Conservation (phyloP, 768 basidiomycete species). For the Galerina marginata region DNA sequence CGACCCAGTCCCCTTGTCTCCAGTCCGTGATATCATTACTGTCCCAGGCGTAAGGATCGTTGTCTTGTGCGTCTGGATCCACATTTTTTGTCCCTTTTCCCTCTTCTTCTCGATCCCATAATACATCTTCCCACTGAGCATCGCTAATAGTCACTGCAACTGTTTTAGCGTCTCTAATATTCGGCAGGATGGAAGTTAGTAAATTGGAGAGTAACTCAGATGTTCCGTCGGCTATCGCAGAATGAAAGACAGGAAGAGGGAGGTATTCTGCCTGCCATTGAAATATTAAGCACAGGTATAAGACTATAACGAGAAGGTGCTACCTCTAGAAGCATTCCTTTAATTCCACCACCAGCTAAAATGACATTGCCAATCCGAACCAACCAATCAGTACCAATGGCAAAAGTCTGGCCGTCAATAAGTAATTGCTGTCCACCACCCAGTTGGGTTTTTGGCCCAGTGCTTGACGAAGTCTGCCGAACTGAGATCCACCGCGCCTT, state of each 20-base stretch:
- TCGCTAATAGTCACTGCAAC: slow-evolving; percentile 82
- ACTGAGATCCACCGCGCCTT: slow-evolving; percentile 79
- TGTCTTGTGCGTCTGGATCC: slow-evolving; percentile 26
- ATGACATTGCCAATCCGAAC: slow-evolving; percentile 81
- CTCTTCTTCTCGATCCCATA: slow-evolving; percentile 77
- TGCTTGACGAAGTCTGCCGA: slow-evolving; percentile 45
- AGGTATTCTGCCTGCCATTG: slow-evolving; percentile 75
- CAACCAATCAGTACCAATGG: slow-evolving; percentile 83
- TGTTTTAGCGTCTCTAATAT: slow-evolving; percentile 72
- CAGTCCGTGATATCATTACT: slow-evolving; percentile 56
- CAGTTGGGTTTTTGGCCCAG: slow-evolving; percentile 36
- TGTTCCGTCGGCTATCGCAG: slow-evolving; percentile 67
- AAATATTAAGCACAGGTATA: slow-evolving; percentile 2
- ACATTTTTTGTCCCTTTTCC: slow-evolving; percentile 35
- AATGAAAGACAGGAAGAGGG: slow-evolving; percentile 71
- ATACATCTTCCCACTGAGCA: slow-evolving; percentile 80
- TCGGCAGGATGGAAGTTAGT: slow-evolving; percentile 75
- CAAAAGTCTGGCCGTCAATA: slow-evolving; percentile 76
- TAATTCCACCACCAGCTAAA: slow-evolving; percentile 73
- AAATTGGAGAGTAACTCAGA: slow-evolving; percentile 79
- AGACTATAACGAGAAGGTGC: not conserved
- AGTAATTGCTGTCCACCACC: slow-evolving; percentile 63
- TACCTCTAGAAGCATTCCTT: slow-evolving; percentile 88
- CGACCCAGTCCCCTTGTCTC: slow-evolving; percentile 73
- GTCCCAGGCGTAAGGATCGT: slow-evolving; percentile 68